phyloP scores from a whole-genome alignment of 257 asterid genomes.

The Solanum sitiens region DNA sequence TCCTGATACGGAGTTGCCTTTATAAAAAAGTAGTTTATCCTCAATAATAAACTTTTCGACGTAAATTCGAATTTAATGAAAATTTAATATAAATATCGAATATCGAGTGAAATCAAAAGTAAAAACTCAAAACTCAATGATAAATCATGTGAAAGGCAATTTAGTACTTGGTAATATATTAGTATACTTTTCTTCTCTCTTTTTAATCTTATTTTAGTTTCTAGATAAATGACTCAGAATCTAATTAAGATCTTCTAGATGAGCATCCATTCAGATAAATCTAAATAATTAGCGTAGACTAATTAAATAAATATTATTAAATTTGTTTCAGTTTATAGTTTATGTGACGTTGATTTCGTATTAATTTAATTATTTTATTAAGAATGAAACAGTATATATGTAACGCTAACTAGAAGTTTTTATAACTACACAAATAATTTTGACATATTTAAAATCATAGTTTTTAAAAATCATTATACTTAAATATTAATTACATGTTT shows the following conservation, averaged over 20 bases:
- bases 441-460: not conserved
- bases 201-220: not conserved
- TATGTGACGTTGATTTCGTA: not conserved
- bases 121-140: not conserved
- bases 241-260: not conserved
- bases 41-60: too few species aligned
- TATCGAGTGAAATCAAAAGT: too few species aligned
- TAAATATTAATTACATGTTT: not conserved
- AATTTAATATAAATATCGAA: too few species aligned
- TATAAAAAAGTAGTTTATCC: fast-evolving
- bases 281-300: not conserved
- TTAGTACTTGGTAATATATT: not conserved
- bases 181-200: not conserved
- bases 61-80: too few species aligned
- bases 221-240: not conserved
- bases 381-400: not conserved
- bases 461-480: not conserved
- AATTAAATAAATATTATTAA: not conserved
- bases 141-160: not conserved
- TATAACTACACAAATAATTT: not conserved
- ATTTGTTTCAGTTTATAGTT: not conserved
- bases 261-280: not conserved
- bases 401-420: not conserved
- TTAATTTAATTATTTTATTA: not conserved
- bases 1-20: fast-evolving